Base-by-base conservation (phyloP, 768 basidiomycete genomes). In the Galerina marginata region DNA sequence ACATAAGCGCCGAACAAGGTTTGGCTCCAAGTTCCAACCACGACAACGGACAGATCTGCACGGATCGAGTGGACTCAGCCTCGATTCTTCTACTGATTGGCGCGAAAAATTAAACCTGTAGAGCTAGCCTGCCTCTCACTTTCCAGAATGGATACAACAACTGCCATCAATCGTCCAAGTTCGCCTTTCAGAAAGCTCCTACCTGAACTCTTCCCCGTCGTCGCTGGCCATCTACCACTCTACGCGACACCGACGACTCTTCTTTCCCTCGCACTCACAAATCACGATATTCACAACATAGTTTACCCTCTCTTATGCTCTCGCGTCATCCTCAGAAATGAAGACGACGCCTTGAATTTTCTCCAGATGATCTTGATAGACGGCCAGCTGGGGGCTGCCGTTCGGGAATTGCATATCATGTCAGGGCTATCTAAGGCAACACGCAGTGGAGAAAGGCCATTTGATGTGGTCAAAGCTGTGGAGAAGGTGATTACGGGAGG, bases 221-320 rank as follows among this genome's bases (percentile, higher is more conserved):
- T 67, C 12, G 60, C 62, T 6, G 2, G 33, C 46, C 50, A 58
- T 50, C 43, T 69, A n/a, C 68, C 68, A 11, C 58, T 69, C 2
- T 54, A 56, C 44, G 37, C 50, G 1, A 43, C 62, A 2, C 62
- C 68, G 1, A 42, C 47, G 6, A 62, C 62, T 38, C 52, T 60
- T 11, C 59, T 48, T 40, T 54, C 59, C 14, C 43, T 60, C 3
- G 44, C 53, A 3, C 46, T 67, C n/a, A 55, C 61, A 23, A 63
- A 60, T 56, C 56, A 48, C 12, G 4, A 37, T 15, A 20, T 64
- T 40, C 59, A 33, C 16, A 44, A 61, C 3, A 59, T 64, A 26
- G 23, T 57, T 38, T 36, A 56, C 14, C 67, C 66, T 1, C 23
- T 65, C n/a, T 29, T 69, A 23, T 65, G 59, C 29, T 58, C 62